Evolutionary conservation across 257 asterid genomes (phyloP).

Genomic region (Przewalskia tangutica): DNA sequence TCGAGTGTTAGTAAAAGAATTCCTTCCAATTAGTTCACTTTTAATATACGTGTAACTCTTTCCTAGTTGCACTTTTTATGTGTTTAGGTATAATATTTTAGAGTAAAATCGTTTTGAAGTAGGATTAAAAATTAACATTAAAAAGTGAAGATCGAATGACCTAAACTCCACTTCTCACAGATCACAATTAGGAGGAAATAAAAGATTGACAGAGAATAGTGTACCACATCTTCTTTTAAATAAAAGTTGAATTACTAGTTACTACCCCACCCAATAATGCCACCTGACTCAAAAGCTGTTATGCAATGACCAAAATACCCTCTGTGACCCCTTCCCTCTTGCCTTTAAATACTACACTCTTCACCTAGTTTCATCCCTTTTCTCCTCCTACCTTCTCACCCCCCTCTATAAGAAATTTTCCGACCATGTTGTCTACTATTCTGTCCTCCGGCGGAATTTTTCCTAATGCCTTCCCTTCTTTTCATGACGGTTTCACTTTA

Average conservation of each 20-base stretch:
- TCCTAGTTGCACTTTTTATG: neutral
- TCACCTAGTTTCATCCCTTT: constrained; percentile 45
- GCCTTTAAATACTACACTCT: constrained; percentile 47
- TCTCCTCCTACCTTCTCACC: constrained; percentile 23
- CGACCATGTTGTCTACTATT: constrained; percentile 39
- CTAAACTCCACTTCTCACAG: neutral
- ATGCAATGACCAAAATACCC: constrained; percentile 32
- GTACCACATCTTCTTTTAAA: neutral
- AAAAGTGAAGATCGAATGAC: neutral
- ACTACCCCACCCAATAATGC: constrained; percentile 42
- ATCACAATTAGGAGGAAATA: neutral
- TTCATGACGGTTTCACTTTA: constrained; percentile 33
- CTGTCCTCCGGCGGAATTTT: constrained; percentile 20
- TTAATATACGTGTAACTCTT: neutral
- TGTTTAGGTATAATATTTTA: neutral
- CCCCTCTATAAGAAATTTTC: constrained; percentile 15
- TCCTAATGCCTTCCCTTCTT: constrained; percentile 22
- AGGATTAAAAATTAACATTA: neutral
- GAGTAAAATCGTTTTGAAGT: neutral
- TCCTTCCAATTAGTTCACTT: too few relatives aligned
- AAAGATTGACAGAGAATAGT: neutral
- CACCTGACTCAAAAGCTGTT: constrained; percentile 51
- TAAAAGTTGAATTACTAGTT: constrained; percentile 12
- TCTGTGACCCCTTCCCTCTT: constrained; percentile 4
- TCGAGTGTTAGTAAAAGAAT: neutral